These are phyloP conservation scores for Penicillium taxi DNA, from an alignment of 495 filamentous ascomycete species.

Conservation along the genomic window DNA sequence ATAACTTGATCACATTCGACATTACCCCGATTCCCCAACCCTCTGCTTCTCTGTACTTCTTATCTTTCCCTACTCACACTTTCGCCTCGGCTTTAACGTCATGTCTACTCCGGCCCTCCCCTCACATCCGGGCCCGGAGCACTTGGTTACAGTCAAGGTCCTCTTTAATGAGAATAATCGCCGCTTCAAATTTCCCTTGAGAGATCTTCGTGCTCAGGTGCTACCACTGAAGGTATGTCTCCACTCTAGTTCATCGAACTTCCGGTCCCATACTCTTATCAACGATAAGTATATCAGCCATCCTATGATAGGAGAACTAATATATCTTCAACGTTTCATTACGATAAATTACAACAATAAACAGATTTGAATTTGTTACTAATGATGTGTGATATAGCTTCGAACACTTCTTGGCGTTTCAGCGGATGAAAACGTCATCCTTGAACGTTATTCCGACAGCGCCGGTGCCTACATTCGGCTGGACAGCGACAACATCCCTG, in stretches of 20 bases:
- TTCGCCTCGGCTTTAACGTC: constrained; percentile 13
- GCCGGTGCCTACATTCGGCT: constrained; percentile 71
- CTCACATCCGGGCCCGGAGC: constrained; percentile 49
- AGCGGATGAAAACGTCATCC: constrained; percentile 55
- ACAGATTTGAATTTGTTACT: too few relatives aligned
- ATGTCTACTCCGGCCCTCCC: constrained; percentile 29
- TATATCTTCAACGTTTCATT: constrained; percentile 1
- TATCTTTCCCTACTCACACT: constrained; percentile 8
- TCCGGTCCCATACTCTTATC: constrained; percentile 18
- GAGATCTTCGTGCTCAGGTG: constrained; percentile 66
- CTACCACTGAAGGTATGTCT: constrained; percentile 80
- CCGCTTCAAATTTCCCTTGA: constrained; percentile 83
- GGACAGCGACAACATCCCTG: constrained; percentile 64
- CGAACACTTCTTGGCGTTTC: constrained; percentile 64
- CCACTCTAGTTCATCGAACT: constrained; percentile 30
- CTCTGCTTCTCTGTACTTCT: constrained; percentile 11
- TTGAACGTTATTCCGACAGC: constrained; percentile 97
- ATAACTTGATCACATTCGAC: background rate
- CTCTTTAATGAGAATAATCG: constrained; percentile 58
- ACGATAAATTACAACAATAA: background rate
- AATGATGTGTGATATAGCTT: constrained; percentile 48
- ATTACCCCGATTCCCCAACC: constrained; percentile 4
- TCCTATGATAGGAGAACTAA: constrained; percentile 2
- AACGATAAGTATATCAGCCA: constrained; percentile 8
- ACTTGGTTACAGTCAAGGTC: constrained; percentile 79